Conservation (phyloP, 2,329 filamentous ascomycete species). For the Aspergillus amoenus region DNA sequence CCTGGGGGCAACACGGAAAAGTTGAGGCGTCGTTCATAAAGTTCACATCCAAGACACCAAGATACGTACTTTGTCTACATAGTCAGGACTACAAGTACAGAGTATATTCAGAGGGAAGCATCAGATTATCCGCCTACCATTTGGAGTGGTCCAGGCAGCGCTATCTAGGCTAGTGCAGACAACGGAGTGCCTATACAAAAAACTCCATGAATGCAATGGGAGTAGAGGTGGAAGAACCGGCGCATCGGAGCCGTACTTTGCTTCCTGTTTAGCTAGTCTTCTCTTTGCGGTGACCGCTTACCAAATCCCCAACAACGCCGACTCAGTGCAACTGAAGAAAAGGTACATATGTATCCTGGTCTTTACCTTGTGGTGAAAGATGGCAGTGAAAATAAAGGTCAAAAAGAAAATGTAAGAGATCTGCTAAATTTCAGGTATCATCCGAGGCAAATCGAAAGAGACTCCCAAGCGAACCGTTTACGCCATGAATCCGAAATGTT, state of each 20-base stretch:
- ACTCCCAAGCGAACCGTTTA: constrained; percentile 11
- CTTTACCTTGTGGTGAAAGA: background rate
- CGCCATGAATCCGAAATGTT: constrained; percentile 10
- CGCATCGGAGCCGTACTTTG: background rate
- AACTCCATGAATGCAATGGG: background rate
- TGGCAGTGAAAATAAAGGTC: background rate
- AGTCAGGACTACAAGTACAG: no score
- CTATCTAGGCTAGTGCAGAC: no score
- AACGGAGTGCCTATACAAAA: no score
- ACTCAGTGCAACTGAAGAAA: background rate
- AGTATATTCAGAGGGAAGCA: no score
- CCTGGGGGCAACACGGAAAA: no score
- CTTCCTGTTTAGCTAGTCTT: background rate
- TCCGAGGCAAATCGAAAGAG: constrained; percentile 8
- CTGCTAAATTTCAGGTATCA: constrained; percentile 16
- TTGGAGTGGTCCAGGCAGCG: no score
- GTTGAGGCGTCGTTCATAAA: no score
- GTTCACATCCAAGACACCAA: no score
- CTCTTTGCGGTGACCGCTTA: background rate
- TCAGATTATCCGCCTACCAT: no score
- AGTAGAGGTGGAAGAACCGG: background rate
- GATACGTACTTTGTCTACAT: no score
- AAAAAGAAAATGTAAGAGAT: constrained; percentile 8
- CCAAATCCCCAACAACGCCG: background rate
- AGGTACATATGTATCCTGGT: background rate